These are phyloP conservation scores for Lodderomyces margitis DNA, from an alignment of 1,139 yeast genomes.

Conservation along the genomic window DNA sequence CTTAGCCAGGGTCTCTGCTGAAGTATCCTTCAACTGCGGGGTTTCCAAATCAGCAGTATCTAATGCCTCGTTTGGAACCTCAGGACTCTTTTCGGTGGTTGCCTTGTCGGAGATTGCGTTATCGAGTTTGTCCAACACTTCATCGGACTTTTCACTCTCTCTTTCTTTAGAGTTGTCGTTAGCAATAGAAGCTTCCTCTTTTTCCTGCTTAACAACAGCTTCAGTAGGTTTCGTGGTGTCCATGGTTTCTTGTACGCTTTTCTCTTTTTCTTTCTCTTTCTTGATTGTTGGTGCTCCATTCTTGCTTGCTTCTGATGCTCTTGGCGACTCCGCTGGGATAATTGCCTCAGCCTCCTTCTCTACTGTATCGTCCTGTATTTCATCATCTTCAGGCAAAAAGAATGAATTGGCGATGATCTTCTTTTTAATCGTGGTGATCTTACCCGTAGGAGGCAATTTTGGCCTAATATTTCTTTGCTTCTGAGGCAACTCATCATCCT, in stretches of 20 bases:
- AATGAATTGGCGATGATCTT: conserved; percentile 53
- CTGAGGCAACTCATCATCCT: conserved; percentile 80
- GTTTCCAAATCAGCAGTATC: conserved; percentile 8
- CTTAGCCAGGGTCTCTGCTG: neutral
- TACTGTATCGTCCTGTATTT: conserved; percentile 3
- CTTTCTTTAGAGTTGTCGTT: neutral
- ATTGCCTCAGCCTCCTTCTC: conserved; percentile 5
- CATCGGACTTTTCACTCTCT: neutral
- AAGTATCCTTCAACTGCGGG: neutral
- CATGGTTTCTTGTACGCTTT: neutral
- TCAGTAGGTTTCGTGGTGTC: neutral
- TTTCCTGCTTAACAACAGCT: conserved; percentile 1
- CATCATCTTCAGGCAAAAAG: conserved; percentile 32
- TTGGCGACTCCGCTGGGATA: neutral
- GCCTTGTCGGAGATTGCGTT: neutral
- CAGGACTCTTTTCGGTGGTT: neutral
- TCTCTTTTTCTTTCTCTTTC: neutral
- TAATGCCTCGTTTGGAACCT: conserved; percentile 7
- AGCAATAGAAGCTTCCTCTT: neutral
- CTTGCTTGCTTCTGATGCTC: neutral
- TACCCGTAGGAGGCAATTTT: conserved; percentile 91
- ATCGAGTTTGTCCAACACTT: neutral
- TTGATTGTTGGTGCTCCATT: neutral
- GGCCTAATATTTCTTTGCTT: conserved; percentile 80
- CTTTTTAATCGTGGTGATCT: conserved; percentile 70